These are phyloP conservation scores for Gaeumannomyces sp. DNA, from an alignment of 2,329 filamentous ascomycete species.

Conservation along the genomic window DNA sequence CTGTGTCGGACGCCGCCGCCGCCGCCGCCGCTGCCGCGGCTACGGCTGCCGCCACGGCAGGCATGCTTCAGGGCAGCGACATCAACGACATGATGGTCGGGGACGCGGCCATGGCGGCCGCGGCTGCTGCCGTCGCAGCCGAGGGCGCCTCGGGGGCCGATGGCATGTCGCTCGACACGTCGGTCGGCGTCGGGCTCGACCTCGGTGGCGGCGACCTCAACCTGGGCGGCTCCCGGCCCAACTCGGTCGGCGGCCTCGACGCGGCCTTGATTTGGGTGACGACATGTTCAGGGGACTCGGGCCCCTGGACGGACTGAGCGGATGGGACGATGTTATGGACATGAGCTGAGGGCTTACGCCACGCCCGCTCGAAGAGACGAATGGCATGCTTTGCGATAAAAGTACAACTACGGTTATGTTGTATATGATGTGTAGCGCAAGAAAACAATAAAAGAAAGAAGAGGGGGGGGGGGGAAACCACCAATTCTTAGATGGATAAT, in stretches of 20 bases:
- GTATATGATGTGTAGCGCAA: too few relatives aligned
- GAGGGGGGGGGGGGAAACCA: too few relatives aligned
- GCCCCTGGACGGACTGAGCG: constrained; percentile 14
- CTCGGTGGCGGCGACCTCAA: constrained; percentile 8
- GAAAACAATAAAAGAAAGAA: too few relatives aligned
- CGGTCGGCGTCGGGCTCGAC: constrained; percentile 4
- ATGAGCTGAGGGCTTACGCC: neutral
- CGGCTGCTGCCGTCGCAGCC: constrained; percentile 7
- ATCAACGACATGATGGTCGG: constrained; percentile 6
- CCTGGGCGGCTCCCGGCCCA: constrained; percentile 12
- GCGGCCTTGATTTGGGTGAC: constrained; percentile 13
- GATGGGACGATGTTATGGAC: constrained; percentile 17
- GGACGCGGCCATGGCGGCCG: constrained; percentile 1
- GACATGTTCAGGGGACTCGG: constrained; percentile 20
- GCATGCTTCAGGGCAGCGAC: neutral
- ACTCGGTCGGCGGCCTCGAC: constrained; percentile 13
- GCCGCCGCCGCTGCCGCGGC: constrained; percentile 8
- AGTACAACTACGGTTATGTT: too few relatives aligned
- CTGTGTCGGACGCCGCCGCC: constrained; percentile 17
- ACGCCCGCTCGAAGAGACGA: too few relatives aligned
- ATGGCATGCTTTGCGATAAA: too few relatives aligned
- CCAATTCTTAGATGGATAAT: too few relatives aligned
- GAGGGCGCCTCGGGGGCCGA: neutral
- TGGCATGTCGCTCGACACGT: constrained; percentile 11
- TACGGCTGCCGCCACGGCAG: neutral